Evolutionary conservation across 2,329 filamentous ascomycete species (phyloP).

Genomic region (Shiraia sp.): DNA sequence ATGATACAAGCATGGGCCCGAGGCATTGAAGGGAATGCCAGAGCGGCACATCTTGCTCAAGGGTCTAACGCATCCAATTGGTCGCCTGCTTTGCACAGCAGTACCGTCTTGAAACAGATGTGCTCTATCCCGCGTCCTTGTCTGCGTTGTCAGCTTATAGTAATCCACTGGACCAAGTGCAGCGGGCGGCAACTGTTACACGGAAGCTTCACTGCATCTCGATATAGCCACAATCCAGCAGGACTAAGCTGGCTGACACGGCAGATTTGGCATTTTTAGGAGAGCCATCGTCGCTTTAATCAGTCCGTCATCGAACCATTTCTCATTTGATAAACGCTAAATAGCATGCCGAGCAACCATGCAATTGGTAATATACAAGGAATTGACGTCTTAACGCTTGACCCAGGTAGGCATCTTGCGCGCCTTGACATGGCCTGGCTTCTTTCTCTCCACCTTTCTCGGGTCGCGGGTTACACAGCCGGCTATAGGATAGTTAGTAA

Average conservation of each 20-base stretch:
- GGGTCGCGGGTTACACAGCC: conserved; percentile 90
- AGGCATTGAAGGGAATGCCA: conserved; percentile 9
- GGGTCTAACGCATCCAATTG: not conserved
- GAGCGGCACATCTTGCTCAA: conserved; percentile 6
- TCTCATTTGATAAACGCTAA: not conserved
- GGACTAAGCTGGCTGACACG: too few relatives aligned
- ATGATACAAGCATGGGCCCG: conserved; percentile 13
- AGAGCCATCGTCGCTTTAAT: too few relatives aligned
- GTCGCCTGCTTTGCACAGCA: not conserved
- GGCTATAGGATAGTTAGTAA: conserved; percentile 64
- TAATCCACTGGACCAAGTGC: not conserved
- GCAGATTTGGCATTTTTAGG: too few relatives aligned
- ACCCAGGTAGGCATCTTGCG: conserved; percentile 99
- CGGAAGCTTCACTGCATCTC: conserved; percentile 4
- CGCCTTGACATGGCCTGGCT: conserved; percentile 92
- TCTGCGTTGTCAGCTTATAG: not conserved
- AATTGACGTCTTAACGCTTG: conserved; percentile 63
- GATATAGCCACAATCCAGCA: conserved; percentile 9
- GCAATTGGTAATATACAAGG: conserved; percentile 34
- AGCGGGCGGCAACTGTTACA: not conserved
- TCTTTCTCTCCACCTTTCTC: conserved; percentile 95
- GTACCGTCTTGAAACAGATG: not conserved
- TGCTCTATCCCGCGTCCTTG: not conserved
- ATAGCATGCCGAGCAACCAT: conserved; percentile 1
- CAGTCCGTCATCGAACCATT: not conserved